Conservation (phyloP, 768 basidiomycete genomes). For the Agrocybe pediades region DNA sequence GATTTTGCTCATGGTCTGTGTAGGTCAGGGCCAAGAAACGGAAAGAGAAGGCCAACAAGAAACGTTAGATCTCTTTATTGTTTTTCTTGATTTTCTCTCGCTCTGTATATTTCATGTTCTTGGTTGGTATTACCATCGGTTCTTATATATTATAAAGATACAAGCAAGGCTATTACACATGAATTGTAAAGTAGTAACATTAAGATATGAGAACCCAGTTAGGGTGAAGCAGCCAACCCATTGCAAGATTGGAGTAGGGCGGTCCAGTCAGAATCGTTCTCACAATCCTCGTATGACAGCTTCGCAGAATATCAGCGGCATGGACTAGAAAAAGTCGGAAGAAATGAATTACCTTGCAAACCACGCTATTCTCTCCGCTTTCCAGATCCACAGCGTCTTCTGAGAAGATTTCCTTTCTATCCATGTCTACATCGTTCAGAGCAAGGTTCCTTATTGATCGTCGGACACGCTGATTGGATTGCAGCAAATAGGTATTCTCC, state of each 20-base stretch:
- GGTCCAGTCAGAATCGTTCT: conserved; percentile 44
- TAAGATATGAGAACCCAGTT: not conserved
- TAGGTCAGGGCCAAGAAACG: conserved; percentile 86
- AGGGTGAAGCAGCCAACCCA: conserved; percentile 32
- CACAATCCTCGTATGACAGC: conserved; percentile 45
- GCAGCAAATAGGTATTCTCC: conserved; percentile 8
- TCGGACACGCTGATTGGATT: conserved; percentile 13
- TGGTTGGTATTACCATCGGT: not conserved
- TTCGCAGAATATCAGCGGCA: conserved; percentile 24
- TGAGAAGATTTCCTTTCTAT: conserved; percentile 3
- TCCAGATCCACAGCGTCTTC: conserved; percentile 18
- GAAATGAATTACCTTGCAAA: conserved; percentile 52
- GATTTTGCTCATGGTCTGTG: not conserved
- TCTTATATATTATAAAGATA: not conserved
- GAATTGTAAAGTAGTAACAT: not conserved
- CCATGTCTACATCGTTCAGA: not conserved
- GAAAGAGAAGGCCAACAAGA: conserved; percentile 72
- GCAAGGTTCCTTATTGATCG: conserved; percentile 10
- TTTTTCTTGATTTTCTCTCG: not conserved
- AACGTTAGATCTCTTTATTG: conserved; percentile 39
- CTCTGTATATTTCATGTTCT: not conserved
- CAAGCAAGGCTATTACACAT: not conserved
- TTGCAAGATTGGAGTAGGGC: conserved; percentile 35
- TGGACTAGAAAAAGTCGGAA: not conserved
- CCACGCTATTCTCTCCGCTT: conserved; percentile 24